Evolutionary conservation across 2,329 filamentous ascomycete genomes (phyloP).

Genomic region (Fonsecaea erecta): DNA sequence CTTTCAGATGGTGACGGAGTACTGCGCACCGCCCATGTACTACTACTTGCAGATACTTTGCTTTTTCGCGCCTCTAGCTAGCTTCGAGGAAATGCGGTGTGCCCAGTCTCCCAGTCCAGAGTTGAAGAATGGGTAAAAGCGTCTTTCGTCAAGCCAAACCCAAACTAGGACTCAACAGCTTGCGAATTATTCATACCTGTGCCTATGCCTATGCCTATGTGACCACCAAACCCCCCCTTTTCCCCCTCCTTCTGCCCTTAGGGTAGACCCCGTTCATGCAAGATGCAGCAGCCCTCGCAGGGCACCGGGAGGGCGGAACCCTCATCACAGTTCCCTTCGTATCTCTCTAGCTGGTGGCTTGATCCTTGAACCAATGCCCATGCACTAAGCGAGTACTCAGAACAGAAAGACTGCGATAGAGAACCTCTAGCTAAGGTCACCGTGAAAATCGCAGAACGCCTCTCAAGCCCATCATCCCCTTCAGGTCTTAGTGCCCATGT

Average conservation of each 20-base stretch:
- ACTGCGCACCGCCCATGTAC: neutral
- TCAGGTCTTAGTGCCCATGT: neutral
- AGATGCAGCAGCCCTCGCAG: neutral
- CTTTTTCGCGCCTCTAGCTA: neutral
- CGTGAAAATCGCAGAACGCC: neutral
- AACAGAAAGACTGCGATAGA: conserved; percentile 5
- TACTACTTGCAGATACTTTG: neutral
- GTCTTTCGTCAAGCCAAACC: conserved; percentile 1
- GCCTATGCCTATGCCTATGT: too few species aligned
- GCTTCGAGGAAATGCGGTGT: neutral
- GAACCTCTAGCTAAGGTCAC: neutral
- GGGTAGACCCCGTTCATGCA: neutral
- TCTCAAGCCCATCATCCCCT: neutral
- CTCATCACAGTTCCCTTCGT: neutral
- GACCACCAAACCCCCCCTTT: neutral
- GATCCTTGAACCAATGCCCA: neutral
- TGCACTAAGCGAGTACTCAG: conserved; percentile 7
- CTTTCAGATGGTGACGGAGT: too few species aligned
- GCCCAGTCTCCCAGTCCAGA: neutral
- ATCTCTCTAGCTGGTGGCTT: conserved; percentile 10
- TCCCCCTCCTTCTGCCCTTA: neutral
- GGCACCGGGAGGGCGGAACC: neutral
- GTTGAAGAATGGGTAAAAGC: neutral
- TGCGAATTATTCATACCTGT: too few species aligned
- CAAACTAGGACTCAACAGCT: neutral